phyloP scores from a whole-genome alignment of 108 stramenopile genomes.

The Epithemia pelagica region DNA sequence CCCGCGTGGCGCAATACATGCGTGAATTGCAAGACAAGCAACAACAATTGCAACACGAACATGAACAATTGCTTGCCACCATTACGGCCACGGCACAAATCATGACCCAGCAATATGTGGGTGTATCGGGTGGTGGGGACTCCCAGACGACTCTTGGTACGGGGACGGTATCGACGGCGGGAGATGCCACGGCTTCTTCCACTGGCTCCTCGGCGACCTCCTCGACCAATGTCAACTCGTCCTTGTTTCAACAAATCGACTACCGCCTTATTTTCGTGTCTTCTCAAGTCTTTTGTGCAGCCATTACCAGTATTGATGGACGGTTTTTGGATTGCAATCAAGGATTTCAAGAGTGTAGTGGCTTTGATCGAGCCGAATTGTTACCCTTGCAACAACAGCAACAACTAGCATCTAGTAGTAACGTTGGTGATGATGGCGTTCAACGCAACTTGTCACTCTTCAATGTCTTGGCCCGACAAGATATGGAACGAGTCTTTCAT shows the following conservation, averaged over 20 bases:
- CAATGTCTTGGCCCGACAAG: slow-evolving; percentile 60
- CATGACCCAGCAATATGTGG: slow-evolving; percentile 32
- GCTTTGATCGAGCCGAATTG: slow-evolving; percentile 31
- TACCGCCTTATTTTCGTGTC: slow-evolving; percentile 53
- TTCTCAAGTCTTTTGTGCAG: slow-evolving; percentile 25
- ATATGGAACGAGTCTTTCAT: slow-evolving; percentile 70
- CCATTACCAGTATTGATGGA: slow-evolving; percentile 71
- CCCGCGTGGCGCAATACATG: slow-evolving; percentile 66
- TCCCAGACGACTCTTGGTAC: neutral
- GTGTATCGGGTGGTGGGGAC: neutral
- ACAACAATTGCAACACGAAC: slow-evolving; percentile 55
- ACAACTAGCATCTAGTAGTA: neutral
- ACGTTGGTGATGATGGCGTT: neutral
- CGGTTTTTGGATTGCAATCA: slow-evolving; percentile 74
- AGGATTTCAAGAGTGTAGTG: slow-evolving; percentile 50
- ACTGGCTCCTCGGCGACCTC: neutral
- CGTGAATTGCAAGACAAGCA: slow-evolving; percentile 51
- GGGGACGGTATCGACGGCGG: slow-evolving; percentile 1
- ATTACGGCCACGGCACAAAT: slow-evolving; percentile 45
- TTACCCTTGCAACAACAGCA: slow-evolving; percentile 1
- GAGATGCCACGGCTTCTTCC: slow-evolving; percentile 6
- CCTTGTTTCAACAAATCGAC: slow-evolving; percentile 63
- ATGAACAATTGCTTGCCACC: slow-evolving; percentile 58
- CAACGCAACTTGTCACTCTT: slow-evolving; percentile 62
- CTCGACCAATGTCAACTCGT: slow-evolving; percentile 36